Conservation (phyloP, 345 rosid species). For the Angophora floribunda region DNA sequence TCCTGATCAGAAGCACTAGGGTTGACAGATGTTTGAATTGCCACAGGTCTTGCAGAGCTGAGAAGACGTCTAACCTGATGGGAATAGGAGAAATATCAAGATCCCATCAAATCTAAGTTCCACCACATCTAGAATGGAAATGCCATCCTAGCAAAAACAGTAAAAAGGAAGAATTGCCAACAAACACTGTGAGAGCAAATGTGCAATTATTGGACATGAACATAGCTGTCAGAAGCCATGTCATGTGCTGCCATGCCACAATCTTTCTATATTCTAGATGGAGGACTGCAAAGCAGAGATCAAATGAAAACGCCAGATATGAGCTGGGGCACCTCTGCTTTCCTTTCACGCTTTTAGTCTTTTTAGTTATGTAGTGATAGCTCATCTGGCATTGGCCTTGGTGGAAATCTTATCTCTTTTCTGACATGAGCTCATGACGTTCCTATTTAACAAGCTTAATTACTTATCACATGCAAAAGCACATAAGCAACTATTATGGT, state of each 20-base stretch:
- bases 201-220: background rate
- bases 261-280: background rate
- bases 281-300: background rate
- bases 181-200: background rate
- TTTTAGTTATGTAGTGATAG: background rate
- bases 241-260: background rate
- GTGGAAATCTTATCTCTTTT: background rate
- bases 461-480: background rate
- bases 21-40: conserved; percentile 67
- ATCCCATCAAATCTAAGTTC: background rate
- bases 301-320: background rate
- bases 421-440: background rate
- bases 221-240: background rate
- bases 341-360: background rate
- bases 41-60: conserved; percentile 85
- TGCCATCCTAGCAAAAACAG: background rate
- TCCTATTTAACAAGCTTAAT: background rate
- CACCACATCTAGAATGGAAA: background rate
- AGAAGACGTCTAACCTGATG: conserved; percentile 82
- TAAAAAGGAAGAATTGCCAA: background rate
- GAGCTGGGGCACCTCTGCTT: background rate
- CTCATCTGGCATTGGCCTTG: background rate
- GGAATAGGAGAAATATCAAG: background rate
- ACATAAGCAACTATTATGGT: background rate
- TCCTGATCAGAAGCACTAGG: conserved; percentile 89